Conservation (phyloP, 257 asterid genomes). For the Haberlea rhodopensis region DNA sequence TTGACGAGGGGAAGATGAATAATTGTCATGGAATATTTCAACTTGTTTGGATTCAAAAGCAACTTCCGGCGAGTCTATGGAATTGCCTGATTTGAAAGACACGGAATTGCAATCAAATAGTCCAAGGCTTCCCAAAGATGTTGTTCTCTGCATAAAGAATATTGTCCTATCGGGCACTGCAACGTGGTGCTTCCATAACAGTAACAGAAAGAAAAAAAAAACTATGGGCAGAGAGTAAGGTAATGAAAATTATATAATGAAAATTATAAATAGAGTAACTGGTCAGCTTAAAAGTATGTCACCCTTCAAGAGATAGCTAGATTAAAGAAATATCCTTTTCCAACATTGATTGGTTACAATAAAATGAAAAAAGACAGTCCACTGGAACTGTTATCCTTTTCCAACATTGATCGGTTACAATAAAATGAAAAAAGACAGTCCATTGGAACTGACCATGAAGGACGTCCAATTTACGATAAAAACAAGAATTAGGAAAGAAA, state of each 20-base stretch:
- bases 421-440: not conserved
- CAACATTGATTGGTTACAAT: not conserved
- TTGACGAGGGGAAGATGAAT: not conserved
- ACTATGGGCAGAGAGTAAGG: not conserved
- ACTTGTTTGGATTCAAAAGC: not conserved
- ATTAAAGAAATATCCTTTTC: not conserved
- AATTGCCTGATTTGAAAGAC: constrained; percentile 34
- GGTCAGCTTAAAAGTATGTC: not conserved
- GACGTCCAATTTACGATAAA: not conserved
- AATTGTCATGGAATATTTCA: not conserved
- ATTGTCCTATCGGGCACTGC: constrained; percentile 25
- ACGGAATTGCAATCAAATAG: constrained; percentile 54
- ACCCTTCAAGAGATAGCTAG: not conserved
- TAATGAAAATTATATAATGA: not conserved
- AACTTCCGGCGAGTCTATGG: constrained; percentile 28
- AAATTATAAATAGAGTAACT: not conserved
- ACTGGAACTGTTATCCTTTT: not conserved
- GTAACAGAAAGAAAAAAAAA: constrained; percentile 8
- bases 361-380: not conserved
- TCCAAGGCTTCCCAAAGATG: constrained; percentile 64
- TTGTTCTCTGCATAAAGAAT: constrained; percentile 51
- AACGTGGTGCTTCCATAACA: not conserved
- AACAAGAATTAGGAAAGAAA: not conserved
- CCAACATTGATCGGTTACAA: not conserved
- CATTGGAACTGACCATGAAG: not conserved